Conservation (phyloP, 495 filamentous ascomycete genomes). For the Hypoxylon perforatum region DNA sequence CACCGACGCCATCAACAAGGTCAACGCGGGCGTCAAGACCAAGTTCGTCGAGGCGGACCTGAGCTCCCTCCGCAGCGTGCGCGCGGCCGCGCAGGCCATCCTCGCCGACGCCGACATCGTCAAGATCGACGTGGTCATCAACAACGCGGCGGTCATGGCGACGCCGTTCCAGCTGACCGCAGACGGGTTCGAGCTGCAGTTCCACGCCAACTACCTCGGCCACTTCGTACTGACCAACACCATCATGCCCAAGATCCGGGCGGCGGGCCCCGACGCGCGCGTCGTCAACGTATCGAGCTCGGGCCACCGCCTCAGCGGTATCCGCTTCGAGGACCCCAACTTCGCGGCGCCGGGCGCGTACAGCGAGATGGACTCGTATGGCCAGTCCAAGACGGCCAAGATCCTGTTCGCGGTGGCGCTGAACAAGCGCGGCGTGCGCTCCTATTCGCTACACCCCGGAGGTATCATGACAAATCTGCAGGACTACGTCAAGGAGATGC, state of each 20-base stretch:
- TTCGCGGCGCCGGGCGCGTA: conserved; percentile 55
- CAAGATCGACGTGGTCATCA: conserved; percentile 72
- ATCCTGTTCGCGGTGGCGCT: conserved; percentile 67
- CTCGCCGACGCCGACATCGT: conserved; percentile 55
- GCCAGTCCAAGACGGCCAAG: conserved; percentile 68
- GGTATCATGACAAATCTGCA: conserved; percentile 50
- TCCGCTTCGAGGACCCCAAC: conserved; percentile 64
- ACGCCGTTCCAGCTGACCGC: conserved; percentile 53
- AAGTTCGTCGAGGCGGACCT: conserved; percentile 62
- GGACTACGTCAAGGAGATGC: conserved; percentile 22
- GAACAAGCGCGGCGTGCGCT: conserved; percentile 50
- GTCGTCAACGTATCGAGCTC: conserved; percentile 54
- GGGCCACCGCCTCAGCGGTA: conserved; percentile 53
- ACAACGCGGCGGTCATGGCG: conserved; percentile 77
- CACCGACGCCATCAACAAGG: conserved; percentile 52
- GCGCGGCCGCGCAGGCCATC: conserved; percentile 62
- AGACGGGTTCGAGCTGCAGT: conserved; percentile 64
- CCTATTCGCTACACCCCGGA: conserved; percentile 60
- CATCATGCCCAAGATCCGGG: conserved; percentile 60
- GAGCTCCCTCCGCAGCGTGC: conserved; percentile 57
- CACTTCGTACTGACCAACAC: conserved; percentile 69
- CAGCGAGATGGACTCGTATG: conserved; percentile 61
- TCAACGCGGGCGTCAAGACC: conserved; percentile 51
- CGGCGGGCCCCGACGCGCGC: conserved; percentile 39
- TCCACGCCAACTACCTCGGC: conserved; percentile 68